Percentiles rank a stretch among this genome's conserved stretches.
Evolutionary conservation across 352 stramenopile genomes (phyloP).

Genomic region (Phytopythium helicoides): DNA sequence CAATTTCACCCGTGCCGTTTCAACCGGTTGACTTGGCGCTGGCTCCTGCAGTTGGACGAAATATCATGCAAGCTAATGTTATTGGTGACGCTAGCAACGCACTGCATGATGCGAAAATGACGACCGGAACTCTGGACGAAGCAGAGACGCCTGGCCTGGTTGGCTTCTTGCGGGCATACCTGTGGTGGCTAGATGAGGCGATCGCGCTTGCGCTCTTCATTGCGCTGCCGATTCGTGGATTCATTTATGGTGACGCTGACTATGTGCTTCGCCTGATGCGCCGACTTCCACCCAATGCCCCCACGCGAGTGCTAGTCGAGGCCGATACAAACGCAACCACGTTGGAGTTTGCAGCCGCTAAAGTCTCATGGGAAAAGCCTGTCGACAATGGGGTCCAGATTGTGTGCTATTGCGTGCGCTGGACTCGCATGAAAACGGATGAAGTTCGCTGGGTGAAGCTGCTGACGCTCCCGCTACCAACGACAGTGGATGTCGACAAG

Average conservation of each 20-base stretch:
- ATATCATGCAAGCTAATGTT: no score
- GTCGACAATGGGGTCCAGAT: slow-evolving; percentile 76
- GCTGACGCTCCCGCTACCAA: slow-evolving; percentile 63
- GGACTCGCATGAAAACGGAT: slow-evolving; percentile 73
- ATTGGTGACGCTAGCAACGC: no score
- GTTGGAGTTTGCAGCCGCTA: slow-evolving; percentile 49
- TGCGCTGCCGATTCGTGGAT: slow-evolving; percentile 71
- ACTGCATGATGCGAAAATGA: no score
- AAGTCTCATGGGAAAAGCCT: slow-evolving; percentile 78
- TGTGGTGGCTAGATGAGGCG: slow-evolving; percentile 86
- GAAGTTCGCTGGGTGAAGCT: slow-evolving; percentile 80
- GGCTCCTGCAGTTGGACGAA: no score
- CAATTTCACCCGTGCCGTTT: slow-evolving; percentile 3
- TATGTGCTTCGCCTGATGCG: slow-evolving; percentile 66
- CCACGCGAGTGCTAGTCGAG: slow-evolving; percentile 75
- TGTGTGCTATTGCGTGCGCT: slow-evolving; percentile 82
- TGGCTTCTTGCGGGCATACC: slow-evolving; percentile 56
- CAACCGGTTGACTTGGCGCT: slow-evolving; percentile 10
- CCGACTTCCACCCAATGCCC: slow-evolving; percentile 72
- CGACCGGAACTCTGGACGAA: slow-evolving; percentile 13
- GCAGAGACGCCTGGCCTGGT: slow-evolving; percentile 28
- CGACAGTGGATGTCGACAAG: slow-evolving; percentile 53
- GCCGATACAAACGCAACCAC: slow-evolving; percentile 54
- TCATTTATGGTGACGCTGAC: slow-evolving; percentile 83
- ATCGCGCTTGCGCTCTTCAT: slow-evolving; percentile 74